These are phyloP conservation scores for Albophoma yamanashiensis DNA, from an alignment of 2,329 filamentous ascomycete species.

Conservation along the genomic window DNA sequence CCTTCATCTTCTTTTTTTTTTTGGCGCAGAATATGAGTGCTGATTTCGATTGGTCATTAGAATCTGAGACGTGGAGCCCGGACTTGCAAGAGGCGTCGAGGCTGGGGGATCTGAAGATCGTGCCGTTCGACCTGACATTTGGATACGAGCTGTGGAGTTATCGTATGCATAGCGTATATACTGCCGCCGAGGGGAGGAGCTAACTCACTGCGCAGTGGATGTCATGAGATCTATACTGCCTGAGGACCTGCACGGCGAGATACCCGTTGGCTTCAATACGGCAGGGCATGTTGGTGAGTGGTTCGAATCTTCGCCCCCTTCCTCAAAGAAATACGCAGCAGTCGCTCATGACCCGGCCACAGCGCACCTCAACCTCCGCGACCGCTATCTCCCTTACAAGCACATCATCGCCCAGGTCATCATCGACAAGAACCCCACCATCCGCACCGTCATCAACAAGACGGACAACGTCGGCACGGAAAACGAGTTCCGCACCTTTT, in stretches of 20 bases:
- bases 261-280: constrained; percentile 76
- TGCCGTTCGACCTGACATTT: constrained; percentile 66
- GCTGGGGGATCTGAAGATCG: constrained; percentile 55
- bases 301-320: background rate
- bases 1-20: background rate
- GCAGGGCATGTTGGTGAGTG: constrained; percentile 73
- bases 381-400: constrained; percentile 77
- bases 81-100: constrained; percentile 58
- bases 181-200: background rate
- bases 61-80: constrained; percentile 63
- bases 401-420: constrained; percentile 75
- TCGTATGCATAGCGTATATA: constrained; percentile 33
- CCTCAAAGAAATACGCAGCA: background rate
- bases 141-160: constrained; percentile 84
- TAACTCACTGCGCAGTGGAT: constrained; percentile 45
- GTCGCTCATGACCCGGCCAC: background rate
- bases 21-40: background rate
- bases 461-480: constrained; percentile 76
- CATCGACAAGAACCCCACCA: constrained; percentile 74
- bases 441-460: constrained; percentile 94
- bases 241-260: constrained; percentile 66
- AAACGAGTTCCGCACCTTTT: constrained; percentile 83
- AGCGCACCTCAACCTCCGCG: constrained; percentile 86
- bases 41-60: constrained; percentile 10
- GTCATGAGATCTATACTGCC: constrained; percentile 76